Evolutionary conservation across 768 basidiomycete genomes (phyloP).

Genomic region (Kwoniella sp.): DNA sequence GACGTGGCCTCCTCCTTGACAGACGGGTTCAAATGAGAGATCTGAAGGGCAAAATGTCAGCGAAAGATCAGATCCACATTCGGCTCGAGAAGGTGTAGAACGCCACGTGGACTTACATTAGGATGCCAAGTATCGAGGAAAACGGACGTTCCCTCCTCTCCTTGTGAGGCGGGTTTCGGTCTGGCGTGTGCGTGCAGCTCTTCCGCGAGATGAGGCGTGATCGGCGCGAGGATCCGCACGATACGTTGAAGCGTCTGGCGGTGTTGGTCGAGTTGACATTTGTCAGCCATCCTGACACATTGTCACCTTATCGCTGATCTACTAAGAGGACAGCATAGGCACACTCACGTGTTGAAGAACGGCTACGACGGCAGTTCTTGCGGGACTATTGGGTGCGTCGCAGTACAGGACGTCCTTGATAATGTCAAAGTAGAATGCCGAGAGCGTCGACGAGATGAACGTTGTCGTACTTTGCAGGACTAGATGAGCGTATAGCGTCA

Average conservation of each 20-base stretch:
- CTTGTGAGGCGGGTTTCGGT: background rate
- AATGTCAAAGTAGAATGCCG: conserved; percentile 88
- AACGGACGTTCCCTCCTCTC: conserved; percentile 61
- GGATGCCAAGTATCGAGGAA: conserved; percentile 72
- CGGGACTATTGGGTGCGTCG: conserved; percentile 60
- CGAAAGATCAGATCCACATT: background rate
- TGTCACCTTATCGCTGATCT: no score
- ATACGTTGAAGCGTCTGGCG: conserved; percentile 70
- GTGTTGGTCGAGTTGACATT: background rate
- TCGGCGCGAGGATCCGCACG: conserved; percentile 74
- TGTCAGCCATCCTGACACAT: background rate
- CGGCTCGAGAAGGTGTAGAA: background rate
- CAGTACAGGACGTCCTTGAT: conserved; percentile 89
- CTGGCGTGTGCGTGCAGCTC: conserved; percentile 66
- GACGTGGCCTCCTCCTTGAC: conserved; percentile 68
- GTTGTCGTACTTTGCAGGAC: conserved; percentile 72
- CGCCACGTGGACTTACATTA: conserved; percentile 62
- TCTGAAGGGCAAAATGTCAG: background rate
- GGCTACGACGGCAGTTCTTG: conserved; percentile 69
- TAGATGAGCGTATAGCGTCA: conserved; percentile 48
- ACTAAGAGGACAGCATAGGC: no score
- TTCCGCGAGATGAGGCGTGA: conserved; percentile 87
- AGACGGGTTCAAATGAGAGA: conserved; percentile 69
- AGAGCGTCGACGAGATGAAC: conserved; percentile 81
- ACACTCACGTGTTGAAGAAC: conserved; percentile 71